Evolutionary conservation across 1,284 basidiomycete genomes (phyloP), one percentile per base, ranked within the genome.

Genomic region (Ustilago loliicola): DNA sequence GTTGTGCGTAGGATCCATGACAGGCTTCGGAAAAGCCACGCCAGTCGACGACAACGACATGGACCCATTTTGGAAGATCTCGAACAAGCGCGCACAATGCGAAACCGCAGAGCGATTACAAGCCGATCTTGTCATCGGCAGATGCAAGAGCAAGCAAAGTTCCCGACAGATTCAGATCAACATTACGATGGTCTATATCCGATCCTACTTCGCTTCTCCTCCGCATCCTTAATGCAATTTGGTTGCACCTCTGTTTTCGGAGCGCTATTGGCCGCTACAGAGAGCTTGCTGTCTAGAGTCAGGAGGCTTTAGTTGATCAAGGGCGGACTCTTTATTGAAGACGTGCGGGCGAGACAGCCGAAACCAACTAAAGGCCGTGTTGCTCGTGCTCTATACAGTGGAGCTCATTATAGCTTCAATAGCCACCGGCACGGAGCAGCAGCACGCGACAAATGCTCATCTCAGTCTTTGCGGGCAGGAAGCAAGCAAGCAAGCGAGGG

Each of bases 311-410:
- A 50, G 47, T 25, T 7, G 21, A 51, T 13, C 52, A 10, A 32
- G 42, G n/a, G 4, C 42, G 21, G 21, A 45, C 21, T 21, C n/a
- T 21, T 21, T 17, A 36, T 54, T 8, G 19, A 54, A 13, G 30
- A 21, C 52, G 52, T 54, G 7, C 36, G 55, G 47, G 55, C 25
- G 54, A 56, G 25, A 30, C 55, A 32, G 29, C 25, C 29, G 25
- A 57, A 40, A 13, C 36, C 30, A 54, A 36, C n/a, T 17, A 8
- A 40, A 42, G 40, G 55, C 27, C 29, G 40, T 47, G 55, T 47
- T n/a, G 40, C 38, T 57, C 25, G 55, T 40, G n/a, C 36, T 7
- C 21, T 36, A n/a, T 23, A 25, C 21, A 23, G 52, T 29, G 50
- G 25, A 51, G 52, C 21, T 23, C 52, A 23, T 54, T 15, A 21